Percentiles rank a stretch among this genome's conserved stretches.
phyloP scores from a whole-genome alignment of 345 rosid genomes.

The Salix caprea region DNA sequence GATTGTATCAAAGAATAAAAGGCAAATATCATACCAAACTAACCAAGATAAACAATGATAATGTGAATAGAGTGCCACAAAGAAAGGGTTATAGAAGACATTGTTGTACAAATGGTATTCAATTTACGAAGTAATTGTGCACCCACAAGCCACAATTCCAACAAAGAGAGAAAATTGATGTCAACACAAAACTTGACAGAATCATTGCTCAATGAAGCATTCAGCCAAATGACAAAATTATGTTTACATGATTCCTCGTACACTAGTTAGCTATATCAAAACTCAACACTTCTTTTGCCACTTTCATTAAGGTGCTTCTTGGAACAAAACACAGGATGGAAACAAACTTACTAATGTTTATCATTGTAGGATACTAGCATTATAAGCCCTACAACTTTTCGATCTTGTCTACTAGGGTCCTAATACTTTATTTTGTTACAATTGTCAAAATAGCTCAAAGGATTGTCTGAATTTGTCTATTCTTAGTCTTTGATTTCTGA shows the following conservation, averaged over 20 bases:
- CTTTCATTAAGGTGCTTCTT: neutral
- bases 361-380: neutral
- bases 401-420: neutral
- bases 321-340: neutral
- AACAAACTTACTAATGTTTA: neutral
- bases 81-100: neutral
- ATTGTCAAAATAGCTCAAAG: too few relatives aligned
- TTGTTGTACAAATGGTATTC: neutral
- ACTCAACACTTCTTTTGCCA: neutral
- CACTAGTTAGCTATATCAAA: neutral
- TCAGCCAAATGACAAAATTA: neutral
- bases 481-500: too few relatives aligned
- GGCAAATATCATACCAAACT: neutral
- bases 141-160: neutral
- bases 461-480: too few relatives aligned
- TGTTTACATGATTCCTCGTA: neutral
- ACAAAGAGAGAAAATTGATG: neutral
- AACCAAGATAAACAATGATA: neutral
- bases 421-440: neutral
- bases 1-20: neutral
- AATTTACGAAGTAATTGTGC: neutral
- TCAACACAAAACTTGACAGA: neutral
- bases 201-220: neutral
- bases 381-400: neutral
- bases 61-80: neutral